Evolutionary conservation across 202 grass and related monocot genomes (phyloP), one percentile per base, ranked within the genome.

Genomic region (Schoenoplectus tabernaemontani): DNA sequence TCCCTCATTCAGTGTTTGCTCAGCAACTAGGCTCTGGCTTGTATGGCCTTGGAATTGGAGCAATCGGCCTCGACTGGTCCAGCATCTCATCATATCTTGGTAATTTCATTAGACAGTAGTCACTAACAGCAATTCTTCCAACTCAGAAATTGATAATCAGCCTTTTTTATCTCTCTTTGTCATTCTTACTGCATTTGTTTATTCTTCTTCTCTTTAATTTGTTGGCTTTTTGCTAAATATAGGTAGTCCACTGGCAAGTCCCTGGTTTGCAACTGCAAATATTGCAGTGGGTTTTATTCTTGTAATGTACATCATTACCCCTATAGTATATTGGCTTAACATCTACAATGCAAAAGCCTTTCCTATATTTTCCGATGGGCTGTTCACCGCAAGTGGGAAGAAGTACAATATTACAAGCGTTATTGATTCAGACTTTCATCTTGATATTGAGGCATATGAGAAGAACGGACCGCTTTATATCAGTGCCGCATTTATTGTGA

Each of bases 201-300:
- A n/a, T n/a, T n/a, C n/a, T n/a, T n/a, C n/a, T n/a, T n/a, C n/a
- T n/a, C n/a, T n/a, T n/a, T n/a, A n/a, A n/a, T n/a, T n/a, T n/a
- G n/a, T n/a, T n/a, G n/a, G n/a, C n/a, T 77, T 22, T 77, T 23
- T 20, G 28, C 26, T 26, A 1, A 59, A 42, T 78, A 15, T 60
- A 80, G 77, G 94, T 12, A 97, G 94, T 51, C 94, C 94, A 3
- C 94, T 97, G 12, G 94, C 91, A 15, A 97, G 94, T 85, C 94
- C 94, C 36, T 97, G 94, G 94, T 97, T 97, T 1, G 94, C 94
- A 74, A 97, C 94, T 16, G 94, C 89, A 7, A 97, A 97, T 48
- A 37, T 97, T 15, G 94, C 94, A 2, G 94, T 83, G 0, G 94
- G 94, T 41, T 97, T 97, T 80, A 23, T 92, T 46, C 7, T 90